Evolutionary conservation across 805 yeast species (phyloP).

Genomic region (Priceomyces haplophilus): DNA sequence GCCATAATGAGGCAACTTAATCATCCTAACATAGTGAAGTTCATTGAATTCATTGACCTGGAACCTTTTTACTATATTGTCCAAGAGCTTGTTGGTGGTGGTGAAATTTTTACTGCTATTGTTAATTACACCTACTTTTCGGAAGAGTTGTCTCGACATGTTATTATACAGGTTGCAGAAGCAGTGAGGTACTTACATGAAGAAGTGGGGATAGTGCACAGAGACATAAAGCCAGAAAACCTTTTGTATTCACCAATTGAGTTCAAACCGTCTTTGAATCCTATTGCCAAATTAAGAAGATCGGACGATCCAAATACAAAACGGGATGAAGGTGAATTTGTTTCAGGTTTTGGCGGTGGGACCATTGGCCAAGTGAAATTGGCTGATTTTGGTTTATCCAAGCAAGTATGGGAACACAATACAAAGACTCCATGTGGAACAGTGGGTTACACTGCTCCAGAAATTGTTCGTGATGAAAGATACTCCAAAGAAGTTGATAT

Average conservation of each 20-base stretch:
- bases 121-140: slow-evolving; percentile 64
- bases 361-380: slow-evolving; percentile 85
- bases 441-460: slow-evolving; percentile 98
- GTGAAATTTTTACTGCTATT: slow-evolving; percentile 69
- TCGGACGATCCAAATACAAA: slow-evolving; percentile 71
- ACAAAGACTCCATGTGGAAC: slow-evolving; percentile 99
- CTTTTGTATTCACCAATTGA: slow-evolving; percentile 62
- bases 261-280: slow-evolving; percentile 41
- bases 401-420: slow-evolving; percentile 81
- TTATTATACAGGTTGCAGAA: slow-evolving; percentile 58
- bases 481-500: slow-evolving; percentile 94
- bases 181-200: slow-evolving; percentile 70
- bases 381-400: slow-evolving; percentile 94
- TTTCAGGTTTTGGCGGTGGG: slow-evolving; percentile 84
- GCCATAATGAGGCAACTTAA: slow-evolving; percentile 65
- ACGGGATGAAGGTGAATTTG: slow-evolving; percentile 83
- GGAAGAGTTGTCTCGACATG: slow-evolving; percentile 62
- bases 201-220: slow-evolving; percentile 73
- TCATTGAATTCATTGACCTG: slow-evolving; percentile 65
- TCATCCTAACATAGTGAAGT: slow-evolving; percentile 62
- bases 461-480: slow-evolving; percentile 88
- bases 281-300: slow-evolving; percentile 42
- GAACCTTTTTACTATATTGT: slow-evolving; percentile 61
- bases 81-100: slow-evolving; percentile 73
- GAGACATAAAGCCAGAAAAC: slow-evolving; percentile 83